phyloP scores from a whole-genome alignment of 2,329 filamentous ascomycete genomes.

The Ilyonectria sp. region DNA sequence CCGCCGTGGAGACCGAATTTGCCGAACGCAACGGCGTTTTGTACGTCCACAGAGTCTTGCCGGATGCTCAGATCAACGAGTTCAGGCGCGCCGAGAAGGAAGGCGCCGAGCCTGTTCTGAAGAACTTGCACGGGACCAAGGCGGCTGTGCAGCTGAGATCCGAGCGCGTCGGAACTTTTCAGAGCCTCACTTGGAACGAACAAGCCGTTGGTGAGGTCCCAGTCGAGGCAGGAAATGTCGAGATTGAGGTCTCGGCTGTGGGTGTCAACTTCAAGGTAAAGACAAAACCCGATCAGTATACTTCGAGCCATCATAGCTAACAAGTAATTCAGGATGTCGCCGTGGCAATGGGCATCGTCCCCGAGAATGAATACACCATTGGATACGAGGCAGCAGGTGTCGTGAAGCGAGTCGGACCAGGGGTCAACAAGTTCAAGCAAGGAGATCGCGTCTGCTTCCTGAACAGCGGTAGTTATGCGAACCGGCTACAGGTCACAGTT shows the following conservation, averaged over 20 bases:
- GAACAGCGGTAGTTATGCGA: conserved; percentile 38
- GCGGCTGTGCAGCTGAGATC: neutral
- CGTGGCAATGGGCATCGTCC: conserved; percentile 39
- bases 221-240: conserved; percentile 11
- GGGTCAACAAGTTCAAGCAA: conserved; percentile 10
- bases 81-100: conserved; percentile 7
- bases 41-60: conserved; percentile 13
- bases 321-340: conserved; percentile 35
- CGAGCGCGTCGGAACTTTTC: neutral
- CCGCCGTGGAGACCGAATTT: conserved; percentile 8
- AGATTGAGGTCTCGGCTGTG: conserved; percentile 45
- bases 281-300: too few relatives aligned
- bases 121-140: neutral
- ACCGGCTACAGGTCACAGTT: conserved; percentile 7
- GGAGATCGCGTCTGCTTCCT: conserved; percentile 47
- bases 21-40: conserved; percentile 18
- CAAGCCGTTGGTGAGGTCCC: neutral
- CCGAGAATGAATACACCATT: conserved; percentile 28
- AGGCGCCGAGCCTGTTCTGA: neutral
- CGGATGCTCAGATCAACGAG: conserved; percentile 7
- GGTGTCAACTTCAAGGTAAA: conserved; percentile 42
- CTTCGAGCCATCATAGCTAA: too few relatives aligned
- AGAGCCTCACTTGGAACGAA: conserved; percentile 8
- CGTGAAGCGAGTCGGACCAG: conserved; percentile 47
- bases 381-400: conserved; percentile 49